These are phyloP conservation scores for Blakeslea trispora DNA, from an alignment of 371 early-diverging fungal species.

Conservation along the genomic window DNA sequence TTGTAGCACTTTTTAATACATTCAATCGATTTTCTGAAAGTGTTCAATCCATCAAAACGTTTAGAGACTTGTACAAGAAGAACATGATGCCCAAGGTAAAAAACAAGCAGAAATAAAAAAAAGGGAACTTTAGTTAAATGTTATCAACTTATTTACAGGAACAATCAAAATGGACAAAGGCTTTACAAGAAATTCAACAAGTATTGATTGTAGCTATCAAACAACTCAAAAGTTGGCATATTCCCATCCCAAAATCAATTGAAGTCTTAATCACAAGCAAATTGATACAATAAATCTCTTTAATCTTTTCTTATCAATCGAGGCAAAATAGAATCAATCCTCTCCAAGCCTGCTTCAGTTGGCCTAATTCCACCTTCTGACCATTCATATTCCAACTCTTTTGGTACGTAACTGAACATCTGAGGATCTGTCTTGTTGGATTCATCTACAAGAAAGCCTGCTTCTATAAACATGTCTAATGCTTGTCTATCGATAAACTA, in stretches of 20 bases:
- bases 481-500: constrained; percentile 32
- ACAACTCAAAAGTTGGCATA: constrained; percentile 25
- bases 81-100: constrained; percentile 22
- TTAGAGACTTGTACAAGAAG: constrained; percentile 72
- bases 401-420: constrained; percentile 20
- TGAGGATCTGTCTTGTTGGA: neutral
- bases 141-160: constrained; percentile 3
- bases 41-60: constrained; percentile 67
- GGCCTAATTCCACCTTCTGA: constrained; percentile 37
- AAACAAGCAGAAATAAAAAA: no score
- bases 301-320: constrained; percentile 9
- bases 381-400: constrained; percentile 27
- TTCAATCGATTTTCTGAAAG: constrained; percentile 86
- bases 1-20: constrained; percentile 93
- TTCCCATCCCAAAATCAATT: constrained; percentile 34
- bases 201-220: constrained; percentile 5
- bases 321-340: constrained; percentile 44
- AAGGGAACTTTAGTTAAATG: no score
- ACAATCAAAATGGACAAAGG: neutral
- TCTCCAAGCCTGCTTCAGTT: constrained; percentile 42
- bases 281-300: neutral
- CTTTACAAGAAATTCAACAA: neutral
- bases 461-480: constrained; percentile 22
- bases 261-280: constrained; percentile 11
- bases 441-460: constrained; percentile 33